A percentile compares a stretch with the other conserved stretches of the same genome.
phyloP scores from a whole-genome alignment of 208 protist genomes.

The Naegleria gruberi region DNA sequence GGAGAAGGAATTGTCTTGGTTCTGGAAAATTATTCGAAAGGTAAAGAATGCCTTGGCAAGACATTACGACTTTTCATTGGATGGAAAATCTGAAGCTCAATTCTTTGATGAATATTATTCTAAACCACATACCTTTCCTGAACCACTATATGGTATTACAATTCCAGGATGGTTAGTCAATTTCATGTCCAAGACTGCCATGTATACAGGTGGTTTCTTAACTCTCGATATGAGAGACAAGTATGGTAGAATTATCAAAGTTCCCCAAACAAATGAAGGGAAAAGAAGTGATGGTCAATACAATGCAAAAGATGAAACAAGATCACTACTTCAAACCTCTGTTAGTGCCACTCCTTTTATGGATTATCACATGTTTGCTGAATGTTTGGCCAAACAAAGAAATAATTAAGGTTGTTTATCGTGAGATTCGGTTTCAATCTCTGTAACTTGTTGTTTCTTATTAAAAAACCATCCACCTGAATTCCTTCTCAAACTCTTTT shows the following conservation, averaged over 20 bases:
- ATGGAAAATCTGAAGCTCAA: background rate
- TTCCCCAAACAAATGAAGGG: background rate
- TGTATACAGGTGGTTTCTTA: background rate
- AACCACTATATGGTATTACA: background rate
- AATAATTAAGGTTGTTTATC: background rate
- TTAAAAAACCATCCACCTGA: too few relatives aligned
- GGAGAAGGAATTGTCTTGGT: background rate
- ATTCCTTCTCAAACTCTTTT: too few relatives aligned
- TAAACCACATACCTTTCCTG: too few relatives aligned
- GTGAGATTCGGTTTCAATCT: too few relatives aligned
- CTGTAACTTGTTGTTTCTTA: too few relatives aligned
- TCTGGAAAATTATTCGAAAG: background rate
- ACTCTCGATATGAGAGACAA: background rate
- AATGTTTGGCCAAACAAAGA: background rate
- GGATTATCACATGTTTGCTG: background rate
- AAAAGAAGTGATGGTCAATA: background rate
- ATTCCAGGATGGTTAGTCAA: background rate
- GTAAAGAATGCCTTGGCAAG: background rate
- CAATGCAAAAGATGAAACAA: background rate
- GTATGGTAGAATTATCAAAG: background rate
- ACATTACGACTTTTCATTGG: background rate
- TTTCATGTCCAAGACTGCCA: background rate
- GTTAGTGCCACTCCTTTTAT: background rate
- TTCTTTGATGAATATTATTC: background rate
- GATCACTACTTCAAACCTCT: background rate